A percentile compares a stretch with the other conserved stretches of the same genome.
These are phyloP conservation scores for Populus euphratica DNA, from an alignment of 345 rosid species.

Conservation along the genomic window DNA sequence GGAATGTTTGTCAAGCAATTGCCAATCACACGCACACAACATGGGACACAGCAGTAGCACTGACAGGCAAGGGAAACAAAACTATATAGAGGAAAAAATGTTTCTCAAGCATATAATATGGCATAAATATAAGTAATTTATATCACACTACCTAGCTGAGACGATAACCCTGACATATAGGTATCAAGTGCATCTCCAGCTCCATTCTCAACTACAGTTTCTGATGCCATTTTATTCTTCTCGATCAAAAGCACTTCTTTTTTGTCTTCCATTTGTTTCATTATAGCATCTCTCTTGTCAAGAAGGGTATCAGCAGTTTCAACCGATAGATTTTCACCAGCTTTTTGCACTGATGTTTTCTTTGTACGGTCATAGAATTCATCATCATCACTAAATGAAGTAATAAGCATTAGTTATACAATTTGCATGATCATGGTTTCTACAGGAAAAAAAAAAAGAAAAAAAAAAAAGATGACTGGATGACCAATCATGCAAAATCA, in stretches of 20 bases:
- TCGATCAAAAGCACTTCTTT: constrained; percentile 52
- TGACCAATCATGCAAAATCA: not conserved
- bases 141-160: constrained; percentile 61
- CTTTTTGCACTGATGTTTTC: constrained; percentile 47
- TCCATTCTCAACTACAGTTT: constrained; percentile 41
- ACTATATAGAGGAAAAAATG: not conserved
- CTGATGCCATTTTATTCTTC: constrained; percentile 57
- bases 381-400: constrained; percentile 71
- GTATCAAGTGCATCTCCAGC: constrained; percentile 85
- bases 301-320: constrained; percentile 94
- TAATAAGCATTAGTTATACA: constrained; percentile 9
- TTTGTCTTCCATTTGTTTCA: constrained; percentile 61
- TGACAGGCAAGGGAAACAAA: too few species aligned
- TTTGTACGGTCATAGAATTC: constrained; percentile 96
- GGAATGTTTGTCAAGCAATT: not conserved
- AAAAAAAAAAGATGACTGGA: not conserved
- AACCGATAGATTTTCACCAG: constrained; percentile 51
- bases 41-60: too few species aligned
- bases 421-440: constrained; percentile 1
- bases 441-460: not conserved
- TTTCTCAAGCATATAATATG: too few species aligned
- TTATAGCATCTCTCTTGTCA: constrained; percentile 68
- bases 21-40: not conserved
- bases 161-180: constrained; percentile 82
- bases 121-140: too few species aligned